Evolutionary conservation across 352 stramenopile species (phyloP), one percentile per base, ranked within the genome.

Genomic region (Pythium sp.): DNA sequence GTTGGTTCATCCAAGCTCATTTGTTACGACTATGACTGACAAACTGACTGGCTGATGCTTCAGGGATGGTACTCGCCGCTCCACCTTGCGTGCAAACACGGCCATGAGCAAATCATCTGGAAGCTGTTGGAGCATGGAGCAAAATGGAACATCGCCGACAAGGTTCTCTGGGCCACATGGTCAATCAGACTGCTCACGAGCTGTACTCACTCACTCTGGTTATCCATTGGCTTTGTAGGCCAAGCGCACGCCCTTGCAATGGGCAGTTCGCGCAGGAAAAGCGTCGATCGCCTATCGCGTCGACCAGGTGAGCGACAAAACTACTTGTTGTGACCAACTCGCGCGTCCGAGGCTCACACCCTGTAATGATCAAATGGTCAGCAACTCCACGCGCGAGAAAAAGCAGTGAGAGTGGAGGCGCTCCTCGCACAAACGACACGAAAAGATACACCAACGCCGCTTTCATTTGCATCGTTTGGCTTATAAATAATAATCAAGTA

Each of bases 41-140:
- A 6, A 24, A n/a, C 9, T 12, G 24, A 26, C 24, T 26, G 24
- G 24, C 22, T n/a, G 6, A 41, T 41, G 54, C 11, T 15, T 49
- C 58, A 89, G 81, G 86, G 86, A 34, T 92, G 86, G 84, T 94
- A 92, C 69, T 74, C 86, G 18, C 86, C 86, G 8, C 76, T 94
- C 22, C 86, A 94, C 61, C 74, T 94, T 54, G 86, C 86, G 5
- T 91, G 82, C 75, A 91, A 91, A 41, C 69, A 72, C 54, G 86
- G 84, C 22, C 73, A 87, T 47, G 83, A 91, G 58, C 60, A 75
- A 3, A 64, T 91, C 56, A 87, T 94, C 64, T 85, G 81, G 76
- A 57, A 87, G 57, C 57, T 94, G 46, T 65, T 94, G 14, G 75
- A 83, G 8, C 71, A 83, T 64, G 83, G 84, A 11, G 84, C 81